A percentile compares a stretch with the other conserved stretches of the same genome.
Conservation (phyloP, 306 rosid genomes). For the Vigna nakashimae region DNA sequence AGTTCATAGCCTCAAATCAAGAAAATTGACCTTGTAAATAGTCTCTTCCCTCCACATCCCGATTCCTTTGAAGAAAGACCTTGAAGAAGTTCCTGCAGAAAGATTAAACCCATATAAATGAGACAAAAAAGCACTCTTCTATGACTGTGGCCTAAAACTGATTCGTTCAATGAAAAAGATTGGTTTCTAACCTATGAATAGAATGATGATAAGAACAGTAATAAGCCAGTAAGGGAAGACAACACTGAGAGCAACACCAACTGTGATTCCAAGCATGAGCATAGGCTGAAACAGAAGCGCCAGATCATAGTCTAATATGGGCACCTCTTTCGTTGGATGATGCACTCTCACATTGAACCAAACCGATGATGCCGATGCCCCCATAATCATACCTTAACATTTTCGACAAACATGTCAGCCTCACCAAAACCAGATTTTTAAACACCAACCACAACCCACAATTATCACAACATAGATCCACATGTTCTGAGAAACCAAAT, state of each 20-base stretch:
- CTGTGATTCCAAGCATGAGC: constrained; percentile 93
- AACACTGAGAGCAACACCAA: constrained; percentile 88
- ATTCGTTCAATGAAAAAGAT: not conserved
- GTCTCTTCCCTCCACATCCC: constrained; percentile 90
- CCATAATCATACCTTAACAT: constrained; percentile 89
- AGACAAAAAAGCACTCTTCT: not conserved
- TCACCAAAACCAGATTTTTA: constrained; percentile 10
- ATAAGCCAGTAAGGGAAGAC: constrained; percentile 98
- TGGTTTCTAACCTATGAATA: constrained; percentile 63
- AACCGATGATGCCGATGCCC: constrained; percentile 87
- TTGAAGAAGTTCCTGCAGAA: constrained; percentile 76
- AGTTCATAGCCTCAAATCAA: constrained; percentile 1
- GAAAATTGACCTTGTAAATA: constrained; percentile 54
- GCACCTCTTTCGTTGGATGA: constrained; percentile 85
- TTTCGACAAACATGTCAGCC: constrained; percentile 9
- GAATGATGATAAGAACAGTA: constrained; percentile 85
- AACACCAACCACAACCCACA: not conserved
- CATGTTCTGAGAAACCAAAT: not conserved
- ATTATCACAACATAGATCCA: not conserved
- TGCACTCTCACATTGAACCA: constrained; percentile 92
- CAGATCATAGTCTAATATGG: constrained; percentile 83
- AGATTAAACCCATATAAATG: not conserved
- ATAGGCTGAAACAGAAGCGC: constrained; percentile 93
- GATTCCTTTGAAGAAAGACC: constrained; percentile 76
- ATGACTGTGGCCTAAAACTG: not conserved